phyloP scores from a whole-genome alignment of 257 asterid species.

The Fraxinus excelsior region DNA sequence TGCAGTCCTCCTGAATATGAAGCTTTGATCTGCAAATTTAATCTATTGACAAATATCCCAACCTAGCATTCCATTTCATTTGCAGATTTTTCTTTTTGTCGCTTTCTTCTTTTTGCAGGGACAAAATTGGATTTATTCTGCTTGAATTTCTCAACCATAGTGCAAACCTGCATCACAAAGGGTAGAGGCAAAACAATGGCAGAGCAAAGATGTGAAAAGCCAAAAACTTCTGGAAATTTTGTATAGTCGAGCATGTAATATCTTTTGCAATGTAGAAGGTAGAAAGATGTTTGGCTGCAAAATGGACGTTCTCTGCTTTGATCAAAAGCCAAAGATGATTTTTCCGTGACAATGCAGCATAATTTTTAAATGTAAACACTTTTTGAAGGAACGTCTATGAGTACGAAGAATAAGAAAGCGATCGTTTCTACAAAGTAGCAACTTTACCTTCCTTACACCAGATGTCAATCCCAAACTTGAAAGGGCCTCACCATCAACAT shows the following conservation, averaged over 20 bases:
- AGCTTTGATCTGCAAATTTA: conserved; percentile 14
- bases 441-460: conserved; percentile 88
- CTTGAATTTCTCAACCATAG: conserved; percentile 79
- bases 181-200: conserved; percentile 13
- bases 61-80: conserved; percentile 8
- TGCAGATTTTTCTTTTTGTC: conserved; percentile 13
- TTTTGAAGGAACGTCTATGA: neutral
- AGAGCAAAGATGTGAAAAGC: conserved; percentile 2
- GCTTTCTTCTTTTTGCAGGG: conserved; percentile 40
- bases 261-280: too few species aligned
- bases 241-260: too few species aligned
- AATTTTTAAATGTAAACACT: conserved; percentile 6
- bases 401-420: neutral
- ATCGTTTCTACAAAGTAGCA: neutral
- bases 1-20: neutral
- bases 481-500: conserved; percentile 61
- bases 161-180: conserved; percentile 63
- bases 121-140: conserved; percentile 37
- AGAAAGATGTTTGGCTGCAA: conserved; percentile 5
- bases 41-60: neutral
- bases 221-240: neutral
- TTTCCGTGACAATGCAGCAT: conserved; percentile 12
- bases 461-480: conserved; percentile 88
- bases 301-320: neutral
- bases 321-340: neutral